phyloP scores from a whole-genome alignment of 2,329 filamentous ascomycete species.

The Fusarium lyarnte region DNA sequence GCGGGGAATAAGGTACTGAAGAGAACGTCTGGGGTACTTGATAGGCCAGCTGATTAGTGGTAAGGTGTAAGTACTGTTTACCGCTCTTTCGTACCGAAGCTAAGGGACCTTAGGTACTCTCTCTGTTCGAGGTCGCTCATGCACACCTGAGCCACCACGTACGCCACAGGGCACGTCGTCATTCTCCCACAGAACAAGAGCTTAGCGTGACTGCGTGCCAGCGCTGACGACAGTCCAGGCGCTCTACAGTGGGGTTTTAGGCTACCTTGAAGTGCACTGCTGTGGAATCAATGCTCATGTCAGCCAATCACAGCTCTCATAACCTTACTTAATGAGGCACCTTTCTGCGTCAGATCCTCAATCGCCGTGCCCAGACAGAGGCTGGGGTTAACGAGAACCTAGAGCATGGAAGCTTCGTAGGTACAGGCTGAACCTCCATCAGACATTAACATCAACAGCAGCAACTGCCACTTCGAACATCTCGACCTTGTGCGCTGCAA shows the following conservation, averaged over 20 bases:
- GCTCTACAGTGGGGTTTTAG: constrained; percentile 17
- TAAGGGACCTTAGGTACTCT: background rate
- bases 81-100: constrained; percentile 10
- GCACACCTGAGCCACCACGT: constrained; percentile 40
- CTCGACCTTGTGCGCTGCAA: constrained; percentile 1
- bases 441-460: constrained; percentile 28
- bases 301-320: constrained; percentile 26
- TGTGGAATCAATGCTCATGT: constrained; percentile 28
- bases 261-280: constrained; percentile 16
- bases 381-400: constrained; percentile 38
- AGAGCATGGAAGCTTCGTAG: constrained; percentile 13
- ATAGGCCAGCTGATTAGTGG: rapidly evolving
- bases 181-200: constrained; percentile 25
- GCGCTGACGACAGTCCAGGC: constrained; percentile 32
- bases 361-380: constrained; percentile 35
- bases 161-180: constrained; percentile 41
- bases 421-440: constrained; percentile 29
- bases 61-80: constrained; percentile 7
- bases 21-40: constrained; percentile 10
- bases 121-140: constrained; percentile 8
- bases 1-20: constrained; percentile 33
- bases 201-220: constrained; percentile 14
- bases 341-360: constrained; percentile 34
- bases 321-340: constrained; percentile 34
- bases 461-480: constrained; percentile 19